Evolutionary conservation across 2,329 filamentous ascomycete species (phyloP), one percentile per base, ranked within the genome.

Genomic region (Ascosphaera pollenicola): DNA sequence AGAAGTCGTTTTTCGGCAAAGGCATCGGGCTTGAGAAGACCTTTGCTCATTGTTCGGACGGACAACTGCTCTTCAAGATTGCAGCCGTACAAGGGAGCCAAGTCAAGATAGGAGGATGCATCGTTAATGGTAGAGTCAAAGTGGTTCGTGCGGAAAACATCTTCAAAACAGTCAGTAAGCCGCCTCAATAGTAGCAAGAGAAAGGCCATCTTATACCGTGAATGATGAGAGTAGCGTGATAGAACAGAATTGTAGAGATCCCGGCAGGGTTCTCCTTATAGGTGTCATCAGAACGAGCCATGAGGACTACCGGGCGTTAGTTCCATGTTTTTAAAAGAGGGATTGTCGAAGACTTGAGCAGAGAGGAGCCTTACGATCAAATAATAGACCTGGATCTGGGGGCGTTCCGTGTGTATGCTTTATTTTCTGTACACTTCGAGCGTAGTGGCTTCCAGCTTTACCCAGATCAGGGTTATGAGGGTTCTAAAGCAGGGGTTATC

Each of bases 221-320:
- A 17, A 66, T 68, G 41, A 68, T 65, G 38, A 68, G 62, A 2
- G 63, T 63, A 0, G 65, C 65, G 15, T 64, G 58, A 30, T 64
- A 65, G 42, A 68, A 62, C 7, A 67, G 50, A 45, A 64, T 56
- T 18, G 53, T 58, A 0, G 64, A 68, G 36, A 68, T 46, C 2
- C 59, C 62, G 21, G 58, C 60, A 2, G 55, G 51, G 40, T 65
- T 61, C 18, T 57, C 50, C 18, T 49, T 54, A 32, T 52, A 47
- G 21, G 42, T 42, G 18, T 46, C 41, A n/a, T 43, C 38, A 17
- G 41, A 44, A 18, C 45, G 39, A 11, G 44, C 38, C 8, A 42
- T 44, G 17, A 45, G 37, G 15, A 43, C 44, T 45, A 17, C 21
- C 13, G n/a, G 16, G 30, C 35, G 15, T 42, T 26, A 42, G 37